Evolutionary conservation across 2,329 filamentous ascomycete species (phyloP), one percentile per base, ranked within the genome.

Genomic region (Clarireedia sp.): DNA sequence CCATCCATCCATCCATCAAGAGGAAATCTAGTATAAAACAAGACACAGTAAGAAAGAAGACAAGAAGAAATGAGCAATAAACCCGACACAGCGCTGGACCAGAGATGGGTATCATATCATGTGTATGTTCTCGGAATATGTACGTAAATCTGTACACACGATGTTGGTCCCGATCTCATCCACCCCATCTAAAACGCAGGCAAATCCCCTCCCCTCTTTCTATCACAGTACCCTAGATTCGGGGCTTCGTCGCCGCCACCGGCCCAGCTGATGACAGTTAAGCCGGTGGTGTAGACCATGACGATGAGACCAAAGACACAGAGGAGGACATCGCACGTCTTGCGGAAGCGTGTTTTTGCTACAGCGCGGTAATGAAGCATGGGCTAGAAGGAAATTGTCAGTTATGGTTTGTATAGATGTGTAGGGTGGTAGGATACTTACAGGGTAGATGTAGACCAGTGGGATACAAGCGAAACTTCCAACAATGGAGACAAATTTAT

Each of bases 391-490:
- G 43, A 47, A 10, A 51, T 62, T 61, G 60, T 19, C 43, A 40
- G 19, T 43, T 6, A 9, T 24, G 19, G 5, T 48, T 5, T 7
- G 24, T 2, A 16, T 24, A 2, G 24, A 24, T 41, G 5, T 14
- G 19, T 10, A 16, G 14, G 14, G 29, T 7, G 14, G 7, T 17
- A 24, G n/a, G 6, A 51, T 40, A 82, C 89, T 79, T 79, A 96
- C 91, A 62, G 94, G 95, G 69, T 99, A 99, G 53, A 99, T 95
- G 68, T 95, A 97, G 59, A 97, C 94, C 56, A 99, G 76, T 45
- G 94, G 94, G 64, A 99, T 94, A 69, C 94, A 99, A 59, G 94
- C 94, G 76, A 99, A 99, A 72, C 91, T 96, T 62, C 94, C 94
- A 19, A 99, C 91, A 40, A 99, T 78, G 21, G 90, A 87, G 33